Conservation (phyloP, 2,329 filamentous ascomycete species). For the Phaeoacremonium minimum region DNA sequence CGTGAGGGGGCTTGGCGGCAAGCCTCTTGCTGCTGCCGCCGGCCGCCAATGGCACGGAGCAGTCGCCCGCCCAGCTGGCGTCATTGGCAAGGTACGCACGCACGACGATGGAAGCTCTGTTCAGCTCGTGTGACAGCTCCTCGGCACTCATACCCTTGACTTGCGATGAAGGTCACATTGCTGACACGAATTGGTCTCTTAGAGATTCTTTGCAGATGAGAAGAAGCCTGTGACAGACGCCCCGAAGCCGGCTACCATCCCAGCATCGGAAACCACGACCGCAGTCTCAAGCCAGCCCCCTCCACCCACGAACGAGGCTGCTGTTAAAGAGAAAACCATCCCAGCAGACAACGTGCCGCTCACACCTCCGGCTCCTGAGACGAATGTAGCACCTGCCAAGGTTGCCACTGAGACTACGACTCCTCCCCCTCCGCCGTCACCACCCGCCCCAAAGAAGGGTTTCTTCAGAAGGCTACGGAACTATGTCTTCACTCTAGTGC, state of each 20-base stretch:
- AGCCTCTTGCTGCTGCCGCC: slow-evolving; percentile 46
- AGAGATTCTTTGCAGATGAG: slow-evolving; percentile 48
- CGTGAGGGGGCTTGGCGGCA: slow-evolving; percentile 54
- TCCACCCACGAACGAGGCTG: slow-evolving; percentile 23
- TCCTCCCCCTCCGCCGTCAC: slow-evolving; percentile 28
- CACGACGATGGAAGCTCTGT: slow-evolving; percentile 13
- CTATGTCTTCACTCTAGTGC: slow-evolving; percentile 70
- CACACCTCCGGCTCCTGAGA: slow-evolving; percentile 32
- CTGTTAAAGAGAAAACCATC: slow-evolving; percentile 31
- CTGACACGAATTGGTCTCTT: slow-evolving; percentile 10
- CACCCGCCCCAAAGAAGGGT: slow-evolving; percentile 47
- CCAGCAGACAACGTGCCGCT: slow-evolving; percentile 30
- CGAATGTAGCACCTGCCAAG: slow-evolving; percentile 19
- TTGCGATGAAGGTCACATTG: too few species aligned
- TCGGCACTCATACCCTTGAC: too few species aligned
- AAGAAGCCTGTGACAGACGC: slow-evolving; percentile 45
- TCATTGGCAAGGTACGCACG: slow-evolving; percentile 37
- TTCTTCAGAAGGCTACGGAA: slow-evolving; percentile 70
- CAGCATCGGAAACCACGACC: slow-evolving; percentile 47
- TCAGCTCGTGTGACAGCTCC: too few species aligned
- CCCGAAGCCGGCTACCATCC: slow-evolving; percentile 46
- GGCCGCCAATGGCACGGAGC: slow-evolving; percentile 55
- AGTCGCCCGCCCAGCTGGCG: slow-evolving; percentile 28
- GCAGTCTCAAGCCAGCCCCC: slow-evolving; percentile 39
- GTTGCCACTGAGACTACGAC: slow-evolving; percentile 26